A percentile compares a stretch with the other conserved stretches of the same genome.
Conservation (phyloP, 2,329 filamentous ascomycete species). For the Ascochyta pisi region DNA sequence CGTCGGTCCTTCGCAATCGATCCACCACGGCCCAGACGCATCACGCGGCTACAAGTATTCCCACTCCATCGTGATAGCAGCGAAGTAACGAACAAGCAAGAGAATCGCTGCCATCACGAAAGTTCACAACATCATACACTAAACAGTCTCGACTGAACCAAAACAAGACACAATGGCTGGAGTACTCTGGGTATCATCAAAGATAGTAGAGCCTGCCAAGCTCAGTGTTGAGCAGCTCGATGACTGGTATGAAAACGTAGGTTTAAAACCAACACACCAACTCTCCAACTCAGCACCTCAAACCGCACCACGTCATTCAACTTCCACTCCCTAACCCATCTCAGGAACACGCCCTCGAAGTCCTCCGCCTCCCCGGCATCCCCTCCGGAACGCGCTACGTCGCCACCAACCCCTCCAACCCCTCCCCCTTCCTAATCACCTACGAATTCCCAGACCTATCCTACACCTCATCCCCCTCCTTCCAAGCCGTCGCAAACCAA, state of each 20-base stretch:
- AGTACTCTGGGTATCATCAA: slow-evolving; percentile 3
- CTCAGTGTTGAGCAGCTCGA: not conserved
- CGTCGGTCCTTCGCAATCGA: slow-evolving; percentile 11
- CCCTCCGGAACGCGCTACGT: slow-evolving; percentile 6
- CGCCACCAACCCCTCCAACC: not conserved
- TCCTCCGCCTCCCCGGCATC: slow-evolving; percentile 10
- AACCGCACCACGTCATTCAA: not conserved
- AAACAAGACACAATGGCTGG: slow-evolving; percentile 2
- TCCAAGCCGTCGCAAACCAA: not conserved
- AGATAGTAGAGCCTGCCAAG: not conserved
- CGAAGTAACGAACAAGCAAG: not conserved
- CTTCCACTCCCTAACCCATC: not conserved
- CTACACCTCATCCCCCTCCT: not conserved
- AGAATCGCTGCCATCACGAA: not conserved
- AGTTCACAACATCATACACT: not conserved
- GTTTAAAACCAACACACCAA: not conserved
- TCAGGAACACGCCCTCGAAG: slow-evolving; percentile 13
- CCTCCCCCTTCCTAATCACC: not conserved
- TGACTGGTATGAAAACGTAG: slow-evolving; percentile 12
- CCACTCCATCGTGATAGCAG: not conserved
- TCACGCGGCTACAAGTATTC: not conserved
- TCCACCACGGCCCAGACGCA: not conserved
- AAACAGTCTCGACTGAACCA: not conserved
- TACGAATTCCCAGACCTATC: slow-evolving; percentile 7
- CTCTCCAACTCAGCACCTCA: not conserved